Percentiles rank a stretch among this genome's conserved stretches.
Evolutionary conservation across 1,284 basidiomycete genomes (phyloP).

Genomic region (Heterobasidion parviporum): DNA sequence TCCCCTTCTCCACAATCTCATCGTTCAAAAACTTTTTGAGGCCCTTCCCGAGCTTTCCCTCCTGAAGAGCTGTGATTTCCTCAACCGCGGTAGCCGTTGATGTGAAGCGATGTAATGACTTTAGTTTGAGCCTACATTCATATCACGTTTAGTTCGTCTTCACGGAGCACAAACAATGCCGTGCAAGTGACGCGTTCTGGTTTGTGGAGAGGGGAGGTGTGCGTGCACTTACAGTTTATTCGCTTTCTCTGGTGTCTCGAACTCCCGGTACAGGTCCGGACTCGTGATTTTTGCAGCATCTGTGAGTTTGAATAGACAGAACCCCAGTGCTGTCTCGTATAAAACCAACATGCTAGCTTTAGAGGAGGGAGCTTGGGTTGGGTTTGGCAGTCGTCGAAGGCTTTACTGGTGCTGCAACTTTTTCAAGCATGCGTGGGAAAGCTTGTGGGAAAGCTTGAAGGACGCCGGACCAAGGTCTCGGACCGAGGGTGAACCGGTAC

Average conservation of each 20-base stretch:
- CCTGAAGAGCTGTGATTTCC: slow-evolving; percentile 89
- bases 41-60: slow-evolving; percentile 88
- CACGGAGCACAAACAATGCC: slow-evolving; percentile 1
- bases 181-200: too few relatives aligned
- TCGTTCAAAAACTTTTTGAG: slow-evolving; percentile 92
- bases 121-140: slow-evolving; percentile 73
- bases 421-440: background rate
- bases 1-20: slow-evolving; percentile 81
- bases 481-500: background rate
- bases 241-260: slow-evolving; percentile 86
- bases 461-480: background rate
- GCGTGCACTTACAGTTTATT: slow-evolving; percentile 73
- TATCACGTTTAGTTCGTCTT: background rate
- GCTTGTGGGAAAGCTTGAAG: background rate
- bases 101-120: slow-evolving; percentile 93
- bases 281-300: slow-evolving; percentile 85
- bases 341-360: slow-evolving; percentile 62
- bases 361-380: slow-evolving; percentile 4
- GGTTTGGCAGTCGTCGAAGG: background rate
- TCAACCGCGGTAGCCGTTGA: slow-evolving; percentile 99
- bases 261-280: slow-evolving; percentile 86
- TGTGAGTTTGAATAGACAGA: slow-evolving; percentile 95
- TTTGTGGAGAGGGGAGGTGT: background rate
- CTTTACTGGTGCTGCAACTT: background rate
- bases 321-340: slow-evolving; percentile 86